Evolutionary conservation across 176 grass and related monocot genomes (phyloP).

Genomic region (Oropetium thomaeum): DNA sequence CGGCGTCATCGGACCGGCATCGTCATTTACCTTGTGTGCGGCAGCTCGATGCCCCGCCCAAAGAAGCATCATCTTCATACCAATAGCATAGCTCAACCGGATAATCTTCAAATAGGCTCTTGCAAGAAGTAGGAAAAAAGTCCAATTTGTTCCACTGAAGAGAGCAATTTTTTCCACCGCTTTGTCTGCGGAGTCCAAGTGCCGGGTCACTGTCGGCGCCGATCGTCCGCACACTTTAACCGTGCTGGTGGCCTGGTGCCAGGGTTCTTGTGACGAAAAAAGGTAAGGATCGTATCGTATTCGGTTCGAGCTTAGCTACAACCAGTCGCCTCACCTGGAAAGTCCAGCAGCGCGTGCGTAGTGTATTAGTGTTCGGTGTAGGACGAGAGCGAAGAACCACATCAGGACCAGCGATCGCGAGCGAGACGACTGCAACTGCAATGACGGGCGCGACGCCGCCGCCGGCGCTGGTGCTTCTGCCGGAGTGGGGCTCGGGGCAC

Average conservation of each 20-base stretch:
- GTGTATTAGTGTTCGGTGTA: no score
- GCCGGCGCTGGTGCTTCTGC: slow-evolving; percentile 45
- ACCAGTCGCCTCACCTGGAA: not conserved
- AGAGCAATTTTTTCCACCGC: not conserved
- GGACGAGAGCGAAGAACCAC: no score
- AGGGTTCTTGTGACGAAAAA: not conserved
- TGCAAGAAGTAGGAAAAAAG: not conserved
- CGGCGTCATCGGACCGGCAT: not conserved
- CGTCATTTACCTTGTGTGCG: not conserved
- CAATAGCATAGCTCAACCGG: no score
- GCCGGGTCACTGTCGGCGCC: not conserved
- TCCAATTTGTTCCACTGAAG: not conserved
- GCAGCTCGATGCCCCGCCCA: not conserved
- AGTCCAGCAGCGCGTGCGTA: no score
- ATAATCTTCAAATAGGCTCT: no score
- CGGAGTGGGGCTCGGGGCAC: slow-evolving; percentile 49
- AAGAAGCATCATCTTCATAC: not conserved
- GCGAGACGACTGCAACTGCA: not conserved
- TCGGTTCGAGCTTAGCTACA: not conserved
- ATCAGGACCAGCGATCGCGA: not conserved
- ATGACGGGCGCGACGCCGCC: not conserved
- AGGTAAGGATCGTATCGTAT: not conserved
- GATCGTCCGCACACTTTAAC: not conserved
- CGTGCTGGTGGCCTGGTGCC: not conserved
- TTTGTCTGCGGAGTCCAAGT: not conserved